Evolutionary conservation across 371 early-diverging fungal species (phyloP).

Genomic region (Mucor sp.): DNA sequence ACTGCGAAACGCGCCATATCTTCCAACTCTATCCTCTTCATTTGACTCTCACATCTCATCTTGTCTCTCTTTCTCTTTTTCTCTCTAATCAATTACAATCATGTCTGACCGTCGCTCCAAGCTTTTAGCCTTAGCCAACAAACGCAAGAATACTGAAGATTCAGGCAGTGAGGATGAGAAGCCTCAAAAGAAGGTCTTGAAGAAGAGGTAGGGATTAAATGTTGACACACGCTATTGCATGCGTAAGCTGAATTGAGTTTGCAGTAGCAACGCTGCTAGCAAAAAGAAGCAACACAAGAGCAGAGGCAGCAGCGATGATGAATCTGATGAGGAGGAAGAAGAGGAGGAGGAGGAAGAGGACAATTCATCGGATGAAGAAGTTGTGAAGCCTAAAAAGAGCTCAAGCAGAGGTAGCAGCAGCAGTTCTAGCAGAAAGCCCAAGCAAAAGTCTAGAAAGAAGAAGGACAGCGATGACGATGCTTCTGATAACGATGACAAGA

Average conservation of each 20-base stretch:
- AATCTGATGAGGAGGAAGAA: slow-evolving; percentile 11
- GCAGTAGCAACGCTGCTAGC: background rate
- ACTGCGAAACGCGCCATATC: slow-evolving; percentile 10
- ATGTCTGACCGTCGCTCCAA: slow-evolving; percentile 26
- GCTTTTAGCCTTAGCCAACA: slow-evolving; percentile 18
- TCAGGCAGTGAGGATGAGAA: slow-evolving; percentile 5
- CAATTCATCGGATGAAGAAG: slow-evolving; percentile 20
- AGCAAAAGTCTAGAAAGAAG: slow-evolving; percentile 1
- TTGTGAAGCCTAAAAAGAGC: slow-evolving; percentile 4
- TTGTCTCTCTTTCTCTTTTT: background rate
- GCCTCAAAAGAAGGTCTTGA: background rate
- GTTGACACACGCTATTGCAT: background rate
- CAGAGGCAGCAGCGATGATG: background rate
- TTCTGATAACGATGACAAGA: slow-evolving; percentile 10
- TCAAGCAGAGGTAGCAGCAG: background rate
- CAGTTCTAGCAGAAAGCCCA: background rate
- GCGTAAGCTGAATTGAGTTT: background rate
- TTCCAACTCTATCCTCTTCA: background rate
- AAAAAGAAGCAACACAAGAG: background rate
- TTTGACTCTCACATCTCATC: background rate
- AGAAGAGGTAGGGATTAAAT: background rate
- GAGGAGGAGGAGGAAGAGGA: slow-evolving; percentile 14
- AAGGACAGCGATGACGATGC: slow-evolving; percentile 15
- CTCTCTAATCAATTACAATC: background rate
- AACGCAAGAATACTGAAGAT: slow-evolving; percentile 12